Base-by-base conservation (phyloP, 768 basidiomycete species). In the Suillus alpinus region DNA sequence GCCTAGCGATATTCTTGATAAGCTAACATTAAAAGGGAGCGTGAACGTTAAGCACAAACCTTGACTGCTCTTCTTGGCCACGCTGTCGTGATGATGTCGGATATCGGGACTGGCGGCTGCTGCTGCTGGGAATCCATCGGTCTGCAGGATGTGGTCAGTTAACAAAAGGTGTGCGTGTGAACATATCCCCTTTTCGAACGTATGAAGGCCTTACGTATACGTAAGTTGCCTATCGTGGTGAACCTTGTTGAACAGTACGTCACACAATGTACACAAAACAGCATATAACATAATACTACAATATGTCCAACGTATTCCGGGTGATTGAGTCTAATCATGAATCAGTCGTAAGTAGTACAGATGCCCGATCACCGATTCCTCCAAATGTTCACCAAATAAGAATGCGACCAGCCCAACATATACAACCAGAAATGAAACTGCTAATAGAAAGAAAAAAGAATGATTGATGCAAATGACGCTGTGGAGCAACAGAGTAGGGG, bases 21-120 rank as follows among this genome's bases (percentile, higher is more conserved):
- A 71, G 65, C 12, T n/a, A 57, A 56, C 4, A 58, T 40, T 49
- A 39, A 26, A 23, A 34, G 53, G 34, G 57, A 58, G 44, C 36
- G 65, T 55, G 57, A 39, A 59, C 58, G 62, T 52, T 50, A 62
- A 65, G 60, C 65, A 66, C 57, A 71, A 75, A 80, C 84, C 77
- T 83, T 84, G n/a, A 76, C 67, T 58, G 80, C 77, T 68, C 82
- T 78, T 75, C 79, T 77, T 37, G 82, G 81, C 81, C 81, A 82
- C 62, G 71, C 69, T 71, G 77, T 74, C 65, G 77, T 69, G 69
- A 70, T 71, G 70, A 73, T 78, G 79, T 83, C 81, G 81, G 66
- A 67, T 69, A 73, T 52, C 65, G 73, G 70, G 59, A 67, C 67
- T 67, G 70, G 69, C 72, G 63, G 67, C 66, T 62, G 69, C 69